phyloP scores from a whole-genome alignment of 106 monocot genomes.

The Dendrobium officinale region DNA sequence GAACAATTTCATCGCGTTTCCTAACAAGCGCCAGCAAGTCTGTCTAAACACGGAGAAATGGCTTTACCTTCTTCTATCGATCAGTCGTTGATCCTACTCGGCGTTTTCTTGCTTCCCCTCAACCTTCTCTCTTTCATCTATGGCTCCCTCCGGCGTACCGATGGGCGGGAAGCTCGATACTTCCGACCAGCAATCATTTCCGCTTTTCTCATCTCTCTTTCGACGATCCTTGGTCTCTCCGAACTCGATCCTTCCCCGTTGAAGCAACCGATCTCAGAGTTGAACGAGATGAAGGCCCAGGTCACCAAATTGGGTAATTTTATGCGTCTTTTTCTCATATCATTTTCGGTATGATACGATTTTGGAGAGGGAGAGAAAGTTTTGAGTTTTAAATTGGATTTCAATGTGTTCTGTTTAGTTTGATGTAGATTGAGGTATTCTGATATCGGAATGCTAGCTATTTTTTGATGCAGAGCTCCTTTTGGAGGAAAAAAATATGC shows the following conservation, averaged over 20 bases:
- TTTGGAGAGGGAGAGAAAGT: neutral
- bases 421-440: neutral
- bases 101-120: neutral
- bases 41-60: neutral
- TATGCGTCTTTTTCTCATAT: neutral
- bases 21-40: neutral
- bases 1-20: too few relatives aligned
- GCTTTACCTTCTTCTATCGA: neutral
- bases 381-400: neutral
- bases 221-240: constrained; percentile 3
- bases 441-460: neutral
- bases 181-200: neutral
- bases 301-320: neutral
- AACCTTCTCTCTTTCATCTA: neutral
- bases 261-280: neutral
- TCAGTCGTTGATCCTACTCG: neutral
- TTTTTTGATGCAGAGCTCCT: constrained; percentile 23
- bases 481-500: constrained; percentile 30
- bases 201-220: constrained; percentile 1
- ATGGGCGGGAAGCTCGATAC: neutral
- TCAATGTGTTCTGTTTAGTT: neutral
- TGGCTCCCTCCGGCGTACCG: neutral
- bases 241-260: neutral
- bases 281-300: constrained; percentile 5
- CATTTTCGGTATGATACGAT: neutral